Evolutionary conservation across 495 filamentous ascomycete genomes (phyloP), one percentile per base, ranked within the genome.

Genomic region (Aspergillus heteromorphus): DNA sequence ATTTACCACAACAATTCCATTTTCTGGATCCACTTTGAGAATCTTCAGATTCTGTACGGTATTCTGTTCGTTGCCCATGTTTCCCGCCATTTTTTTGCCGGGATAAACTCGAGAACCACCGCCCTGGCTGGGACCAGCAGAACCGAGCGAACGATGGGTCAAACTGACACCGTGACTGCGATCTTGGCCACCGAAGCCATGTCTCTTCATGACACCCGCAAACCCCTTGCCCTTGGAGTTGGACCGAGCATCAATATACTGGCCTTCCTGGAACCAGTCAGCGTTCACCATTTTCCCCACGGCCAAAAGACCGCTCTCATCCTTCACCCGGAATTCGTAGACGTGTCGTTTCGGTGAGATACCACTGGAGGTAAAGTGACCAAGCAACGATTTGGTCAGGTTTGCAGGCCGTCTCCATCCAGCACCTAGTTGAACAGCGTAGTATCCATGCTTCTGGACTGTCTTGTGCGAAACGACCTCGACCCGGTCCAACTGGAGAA

Each of bases 11-110:
- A 98, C 83, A 56, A 95, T 81, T 9, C 93, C 92, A 63, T 89
- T 84, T 63, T 86, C 84, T 53, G 82, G 77, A 71, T 97, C 89
- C 31, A 96, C 86, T 74, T 88, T 84, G 63, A 98, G 71, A 49
- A 98, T 84, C 72, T 88, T 88, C 58, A 96, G 70, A 67, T 95
- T 95, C 78, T 97, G 91, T 16, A 89, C 76, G 34, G 93, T 98
- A 40, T 89, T 87, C 58, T 83, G 82, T 68, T 92, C 77, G 53
- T 85, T 85, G 20, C 93, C 93, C 93, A 98, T 97, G 41, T 89
- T 81, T 53, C 93, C 93, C 18, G 93, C 83, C 93, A 98, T 98
- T 71, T 88, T 89, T 84, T 98, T 98, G 48, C 93, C 93, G 0
- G 93, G 93, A 54, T 87, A 81, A 40, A 98, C 93, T 61, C 93